Evolutionary conservation across 106 monocot genomes (phyloP), one percentile per base, ranked within the genome.

Genomic region (Iris macrosiphon): DNA sequence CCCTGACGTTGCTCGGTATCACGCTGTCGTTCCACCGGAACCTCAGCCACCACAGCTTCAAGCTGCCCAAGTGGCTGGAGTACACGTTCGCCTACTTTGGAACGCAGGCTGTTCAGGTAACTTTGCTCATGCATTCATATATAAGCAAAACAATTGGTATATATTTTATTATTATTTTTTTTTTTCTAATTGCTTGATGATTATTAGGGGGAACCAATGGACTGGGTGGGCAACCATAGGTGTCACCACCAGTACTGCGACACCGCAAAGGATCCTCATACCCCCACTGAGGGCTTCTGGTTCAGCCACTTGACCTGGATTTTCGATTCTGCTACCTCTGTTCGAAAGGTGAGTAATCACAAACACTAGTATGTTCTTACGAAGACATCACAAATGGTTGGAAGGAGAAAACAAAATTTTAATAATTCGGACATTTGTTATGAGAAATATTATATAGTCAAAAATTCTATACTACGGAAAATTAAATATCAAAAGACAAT

Each of bases 221-320:
- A 52, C 17, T 52, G 52, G 52, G 52, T 52, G 22, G 31, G 52
- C 52, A 32, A 16, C 4, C 52, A 52, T 19, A 15, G 52, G 31
- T 52, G 31, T 17, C 52, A 52, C 17, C 52, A 52, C 31, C 52
- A 52, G 31, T 52, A 52, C 18, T 31, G 31, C 31, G 31, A 52
- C 16, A 16, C 31, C 4, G 52, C n/a, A 2, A 29, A 31, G 52
- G 52, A 52, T 18, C 52, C 52, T 5, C 49, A 49, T 11, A 49
- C 26, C 14, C 49, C 49, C 4, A 17, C 17, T 6, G 49, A 49
- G 27, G 49, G 49, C 10, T 49, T 49, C 49, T 49, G 49, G 49
- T 49, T 49, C 26, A 49, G 49, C 15, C 49, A 52, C 31, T 16
- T 52, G 31, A 11, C 16, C 7, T 52, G 52, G 52, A 4, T 52